Base-by-base conservation (phyloP, 75 land plant species). In the Pinus albicaulis region DNA sequence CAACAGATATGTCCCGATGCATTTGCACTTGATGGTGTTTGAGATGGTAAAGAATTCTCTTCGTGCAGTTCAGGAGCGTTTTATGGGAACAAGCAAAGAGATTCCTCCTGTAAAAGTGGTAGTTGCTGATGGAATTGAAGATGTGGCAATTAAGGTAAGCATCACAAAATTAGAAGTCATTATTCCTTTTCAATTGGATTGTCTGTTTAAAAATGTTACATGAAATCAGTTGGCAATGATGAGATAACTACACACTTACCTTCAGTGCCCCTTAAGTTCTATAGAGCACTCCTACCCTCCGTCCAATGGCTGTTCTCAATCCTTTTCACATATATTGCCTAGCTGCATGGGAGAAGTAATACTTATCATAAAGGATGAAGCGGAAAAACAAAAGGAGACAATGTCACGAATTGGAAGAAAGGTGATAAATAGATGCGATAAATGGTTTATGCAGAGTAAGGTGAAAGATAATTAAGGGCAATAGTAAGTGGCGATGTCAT, bases 51-150 rank as follows among this genome's bases (percentile, higher is more conserved):
- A 85, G 52, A 85, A 85, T 74, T 85, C 87, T 25, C 70, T 85
- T 23, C 84, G 87, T 74, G 87, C 84, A 22, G 87, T 85, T n/a
- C 78, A 82, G 60, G 87, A 82, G 56, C 76, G 84, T n/a, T 85
- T 66, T 66, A 73, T 71, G 80, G 80, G 78, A 74, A 72, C 76
- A 14, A 62, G 70, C 48, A 53, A 78, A 58, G 87, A 82, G 23
- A 34, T 71, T 52, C 87, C 87, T 57, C 84, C 87, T 5, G 78
- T 85, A 59, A 78, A 84, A 71, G 77, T 85, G 34, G 77, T 85
- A 16, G 87, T 85, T 31, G 87, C 87, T 36, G 87, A 85, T 78
- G 84, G 84, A 20, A 59, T 78, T 55, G 87, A 85, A 74, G 87
- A 85, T 61, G 87, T 85, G 48, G 82, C 84, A 56, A 78, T 85